These are phyloP conservation scores for Termitomyces sp. DNA, from an alignment of 768 basidiomycete species.

Conservation along the genomic window DNA sequence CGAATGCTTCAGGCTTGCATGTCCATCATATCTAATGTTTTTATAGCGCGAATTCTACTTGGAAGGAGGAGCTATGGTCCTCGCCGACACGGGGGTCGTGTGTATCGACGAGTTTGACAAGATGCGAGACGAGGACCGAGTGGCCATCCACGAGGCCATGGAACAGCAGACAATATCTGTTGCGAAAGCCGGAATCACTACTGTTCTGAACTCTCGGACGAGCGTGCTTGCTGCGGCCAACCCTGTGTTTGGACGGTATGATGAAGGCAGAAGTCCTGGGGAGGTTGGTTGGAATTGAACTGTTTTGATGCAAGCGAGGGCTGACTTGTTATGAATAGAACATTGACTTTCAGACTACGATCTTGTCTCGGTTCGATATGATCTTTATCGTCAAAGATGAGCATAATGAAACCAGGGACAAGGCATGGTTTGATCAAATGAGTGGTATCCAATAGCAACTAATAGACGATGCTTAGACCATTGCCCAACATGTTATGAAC, in stretches of 20 bases:
- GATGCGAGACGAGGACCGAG: slow-evolving; percentile 98
- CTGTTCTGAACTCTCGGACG: slow-evolving; percentile 92
- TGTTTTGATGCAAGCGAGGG: neutral
- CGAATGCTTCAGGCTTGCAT: slow-evolving; percentile 16
- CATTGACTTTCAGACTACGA: slow-evolving; percentile 97
- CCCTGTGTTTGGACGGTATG: slow-evolving; percentile 96
- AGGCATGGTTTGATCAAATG: slow-evolving; percentile 34
- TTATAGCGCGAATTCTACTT: slow-evolving; percentile 93
- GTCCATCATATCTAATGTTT: slow-evolving; percentile 3
- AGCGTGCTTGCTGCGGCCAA: slow-evolving; percentile 97
- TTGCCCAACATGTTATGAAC: slow-evolving; percentile 97
- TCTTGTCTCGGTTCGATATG: slow-evolving; percentile 98
- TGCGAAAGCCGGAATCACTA: slow-evolving; percentile 98
- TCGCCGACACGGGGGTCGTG: slow-evolving; percentile 96
- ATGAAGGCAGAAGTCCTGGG: slow-evolving; percentile 93
- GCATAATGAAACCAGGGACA: slow-evolving; percentile 90
- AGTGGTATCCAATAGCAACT: neutral
- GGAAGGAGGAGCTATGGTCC: slow-evolving; percentile 98
- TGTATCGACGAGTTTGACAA: slow-evolving; percentile 99
- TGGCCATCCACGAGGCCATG: slow-evolving; percentile 99
- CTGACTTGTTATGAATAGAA: slow-evolving; percentile 40
- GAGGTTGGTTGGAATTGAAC: slow-evolving; percentile 46
- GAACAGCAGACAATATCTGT: slow-evolving; percentile 99
- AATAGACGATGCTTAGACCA: slow-evolving; percentile 47
- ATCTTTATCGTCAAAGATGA: slow-evolving; percentile 99